phyloP scores from a whole-genome alignment of 2,329 filamentous ascomycete species.

The Clonostachys chloroleuca region DNA sequence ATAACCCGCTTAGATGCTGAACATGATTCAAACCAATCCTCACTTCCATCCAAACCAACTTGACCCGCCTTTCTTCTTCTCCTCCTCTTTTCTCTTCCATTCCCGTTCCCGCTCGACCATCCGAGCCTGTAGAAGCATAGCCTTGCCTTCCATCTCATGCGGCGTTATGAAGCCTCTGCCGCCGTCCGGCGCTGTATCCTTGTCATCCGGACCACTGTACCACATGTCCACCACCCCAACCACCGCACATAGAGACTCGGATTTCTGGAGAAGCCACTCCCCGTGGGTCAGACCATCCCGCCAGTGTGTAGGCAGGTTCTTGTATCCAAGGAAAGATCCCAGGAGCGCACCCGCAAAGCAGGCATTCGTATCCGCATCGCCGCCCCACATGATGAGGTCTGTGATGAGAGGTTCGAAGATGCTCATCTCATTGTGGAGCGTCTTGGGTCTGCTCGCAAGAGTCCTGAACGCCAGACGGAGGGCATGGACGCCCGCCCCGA shows the following conservation, averaged over 20 bases:
- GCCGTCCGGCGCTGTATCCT: constrained; percentile 26
- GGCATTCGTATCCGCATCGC: constrained; percentile 50
- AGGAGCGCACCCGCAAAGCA: constrained; percentile 45
- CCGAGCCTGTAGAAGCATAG: constrained; percentile 21
- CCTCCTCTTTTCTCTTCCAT: constrained; percentile 14
- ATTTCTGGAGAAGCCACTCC: constrained; percentile 38
- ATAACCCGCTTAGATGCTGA: too few species aligned
- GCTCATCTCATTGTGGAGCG: background rate
- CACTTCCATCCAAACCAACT: too few species aligned
- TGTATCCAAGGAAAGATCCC: constrained; percentile 41
- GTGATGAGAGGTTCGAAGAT: constrained; percentile 28
- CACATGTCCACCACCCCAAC: constrained; percentile 26
- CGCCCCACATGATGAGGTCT: constrained; percentile 43
- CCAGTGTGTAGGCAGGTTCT: constrained; percentile 41
- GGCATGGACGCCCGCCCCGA: too few species aligned
- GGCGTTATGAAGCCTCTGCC: constrained; percentile 28
- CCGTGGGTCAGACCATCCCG: constrained; percentile 37
- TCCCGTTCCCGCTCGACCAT: constrained; percentile 19
- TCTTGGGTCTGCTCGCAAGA: too few species aligned
- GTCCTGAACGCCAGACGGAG: too few species aligned
- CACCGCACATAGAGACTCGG: constrained; percentile 29
- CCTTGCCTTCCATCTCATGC: constrained; percentile 26
- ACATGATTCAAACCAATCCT: too few species aligned
- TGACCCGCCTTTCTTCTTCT: constrained; percentile 7
- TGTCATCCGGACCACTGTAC: constrained; percentile 30